Base-by-base conservation (phyloP, 371 early-diverging fungal genomes). In the Lichtheimia ornata region DNA sequence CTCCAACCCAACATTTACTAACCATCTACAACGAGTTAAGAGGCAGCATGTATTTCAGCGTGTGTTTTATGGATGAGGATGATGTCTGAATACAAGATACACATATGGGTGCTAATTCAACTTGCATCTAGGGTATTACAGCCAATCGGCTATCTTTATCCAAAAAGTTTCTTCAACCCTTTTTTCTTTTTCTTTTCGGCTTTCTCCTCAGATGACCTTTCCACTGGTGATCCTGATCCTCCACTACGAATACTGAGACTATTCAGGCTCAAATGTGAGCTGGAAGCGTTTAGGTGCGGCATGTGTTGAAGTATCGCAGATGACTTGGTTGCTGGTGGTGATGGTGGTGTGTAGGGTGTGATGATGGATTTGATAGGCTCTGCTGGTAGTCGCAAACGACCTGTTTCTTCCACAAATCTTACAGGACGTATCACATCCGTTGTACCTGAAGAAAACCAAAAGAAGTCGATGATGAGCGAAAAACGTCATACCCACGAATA, bases 401-500 rank as follows among this genome's bases (percentile, higher is more conserved):
- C 76, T 5, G 90, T 65, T 43, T 87, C 84, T 15, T 90, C 81
- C 27, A 96, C 69, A 61, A 91, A 94, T 56, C 84, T 78, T 4
- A 74, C 61, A 13, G 98, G 95, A 27, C 90, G 91, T 42, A 91
- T 69, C 7, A 93, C 70, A 44, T 89, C 84, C 5, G 91, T 93
- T 5, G 91, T 85, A 5, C 93, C 88, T 74, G 6, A 6, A n/a
- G 47, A 6, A 47, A 3, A 3, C 45, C 15, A 18, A 47, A 47
- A 47, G 11, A 6, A 47, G 17, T 47, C 35, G 11, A 9, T 35
- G 11, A 28, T 28, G 5, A 59, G 50, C 5, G 30, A 50, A 56
- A 47, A 24, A 17, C 17, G 6, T 58, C 9, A 59, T 44, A 45
- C 30, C 0, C 13, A 28, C n/a, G 20, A 14, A 4, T 41, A 45